Evolutionary conservation across 805 yeast genomes (phyloP).

Genomic region (Candida hungchunana): DNA sequence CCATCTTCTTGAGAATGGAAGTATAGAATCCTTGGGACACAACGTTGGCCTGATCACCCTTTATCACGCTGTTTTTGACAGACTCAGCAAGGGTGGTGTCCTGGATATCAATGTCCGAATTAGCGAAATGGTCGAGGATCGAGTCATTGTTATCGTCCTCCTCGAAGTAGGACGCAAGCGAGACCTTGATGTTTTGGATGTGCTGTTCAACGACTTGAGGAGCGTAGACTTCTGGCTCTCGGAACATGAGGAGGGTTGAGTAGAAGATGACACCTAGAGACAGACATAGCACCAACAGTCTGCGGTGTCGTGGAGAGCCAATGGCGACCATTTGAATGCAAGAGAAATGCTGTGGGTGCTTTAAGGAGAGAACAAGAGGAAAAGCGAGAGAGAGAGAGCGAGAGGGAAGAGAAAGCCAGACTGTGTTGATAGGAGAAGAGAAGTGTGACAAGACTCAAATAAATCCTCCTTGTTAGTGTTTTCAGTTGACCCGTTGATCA

Average conservation of each 20-base stretch:
- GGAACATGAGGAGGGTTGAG: slow-evolving; percentile 4
- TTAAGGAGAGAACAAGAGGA: neutral
- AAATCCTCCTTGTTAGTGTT: no score
- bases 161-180: slow-evolving; percentile 6
- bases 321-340: slow-evolving; percentile 2
- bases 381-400: no score
- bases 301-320: slow-evolving; percentile 12
- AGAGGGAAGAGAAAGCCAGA: no score
- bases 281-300: slow-evolving; percentile 1
- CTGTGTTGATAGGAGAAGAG: no score
- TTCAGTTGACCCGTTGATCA: no score
- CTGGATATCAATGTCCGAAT: slow-evolving; percentile 7
- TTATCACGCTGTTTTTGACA: slow-evolving; percentile 1
- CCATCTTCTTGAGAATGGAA: slow-evolving; percentile 12
- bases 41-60: slow-evolving; percentile 1
- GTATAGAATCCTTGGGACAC: slow-evolving; percentile 17
- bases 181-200: slow-evolving; percentile 4
- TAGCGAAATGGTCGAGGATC: slow-evolving; percentile 7
- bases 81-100: neutral
- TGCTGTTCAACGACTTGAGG: slow-evolving; percentile 8
- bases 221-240: slow-evolving; percentile 9
- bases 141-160: slow-evolving; percentile 12
- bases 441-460: no score
- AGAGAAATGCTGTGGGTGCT: no score
- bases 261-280: slow-evolving; percentile 9